Percentiles rank a stretch among this genome's conserved stretches.
Conservation (phyloP, 371 early-diverging fungal genomes). For the Thermomucor indicae-seudaticae region DNA sequence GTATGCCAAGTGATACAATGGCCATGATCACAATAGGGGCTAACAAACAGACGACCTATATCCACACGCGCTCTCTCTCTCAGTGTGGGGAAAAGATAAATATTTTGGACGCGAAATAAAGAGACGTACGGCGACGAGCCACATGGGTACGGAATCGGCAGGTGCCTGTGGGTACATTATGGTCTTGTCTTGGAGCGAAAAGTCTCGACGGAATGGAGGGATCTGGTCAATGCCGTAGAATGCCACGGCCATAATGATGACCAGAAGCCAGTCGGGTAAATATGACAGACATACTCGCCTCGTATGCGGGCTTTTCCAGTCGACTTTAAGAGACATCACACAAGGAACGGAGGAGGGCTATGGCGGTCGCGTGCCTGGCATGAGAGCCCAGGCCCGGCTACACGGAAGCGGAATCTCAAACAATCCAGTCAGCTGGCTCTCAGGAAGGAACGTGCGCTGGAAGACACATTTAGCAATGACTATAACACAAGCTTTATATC, state of each 20-base stretch:
- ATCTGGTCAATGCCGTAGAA: conserved; percentile 58
- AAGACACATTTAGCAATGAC: too few species aligned
- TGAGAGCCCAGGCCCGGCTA: too few species aligned
- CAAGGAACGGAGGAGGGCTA: too few species aligned
- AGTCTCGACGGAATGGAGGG: conserved; percentile 66
- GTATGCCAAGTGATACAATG: conserved; percentile 14
- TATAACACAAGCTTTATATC: too few species aligned
- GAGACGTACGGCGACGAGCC: conserved; percentile 45
- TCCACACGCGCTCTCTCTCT: not conserved
- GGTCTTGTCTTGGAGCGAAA: conserved; percentile 65
- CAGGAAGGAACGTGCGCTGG: too few species aligned
- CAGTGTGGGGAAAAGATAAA: not conserved
- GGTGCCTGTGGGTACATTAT: conserved; percentile 62
- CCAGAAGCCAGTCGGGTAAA: conserved; percentile 61
- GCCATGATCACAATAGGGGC: conserved; percentile 20
- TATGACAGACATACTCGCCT: conserved; percentile 52
- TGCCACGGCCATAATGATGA: conserved; percentile 50
- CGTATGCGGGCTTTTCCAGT: conserved; percentile 23
- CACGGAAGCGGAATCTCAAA: too few species aligned
- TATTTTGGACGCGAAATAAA: not conserved
- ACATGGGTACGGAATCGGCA: conserved; percentile 59
- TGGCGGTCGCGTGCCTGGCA: too few species aligned
- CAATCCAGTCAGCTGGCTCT: too few species aligned
- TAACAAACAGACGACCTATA: conserved; percentile 21
- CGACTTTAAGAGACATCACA: conserved; percentile 11